Base-by-base conservation (phyloP, 1,284 basidiomycete genomes). In the Malassezia nana region DNA sequence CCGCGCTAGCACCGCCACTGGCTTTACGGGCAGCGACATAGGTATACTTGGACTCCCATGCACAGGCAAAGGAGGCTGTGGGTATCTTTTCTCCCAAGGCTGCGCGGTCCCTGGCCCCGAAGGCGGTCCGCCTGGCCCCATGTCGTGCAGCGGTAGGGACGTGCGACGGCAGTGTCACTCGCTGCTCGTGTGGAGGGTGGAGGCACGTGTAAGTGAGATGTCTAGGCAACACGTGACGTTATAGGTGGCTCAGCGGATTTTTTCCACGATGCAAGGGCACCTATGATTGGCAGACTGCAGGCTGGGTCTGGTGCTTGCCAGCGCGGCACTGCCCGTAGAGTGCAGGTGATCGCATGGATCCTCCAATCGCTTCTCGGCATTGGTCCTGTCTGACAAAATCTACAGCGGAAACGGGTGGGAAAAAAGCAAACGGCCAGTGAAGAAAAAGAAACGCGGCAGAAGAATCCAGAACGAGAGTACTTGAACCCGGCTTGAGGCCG, bases 391-490 rank as follows among this genome's bases (percentile, higher is more conserved):
- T 29, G 24, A 49, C 33, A 25, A 30, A 25, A 13, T 18, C 22
- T 31, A 30, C 24, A 28, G 50, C 50, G 31, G 46, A 54, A 54
- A 49, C 45, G 33, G 46, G 46, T 41, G 28, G 25, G 31, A 32
- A 54, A 54, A 48, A 49, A 42, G 30, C 46, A 40, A 54, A 54
- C 31, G 42, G 32, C 26, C 35, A 32, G 46, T 45, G 42, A 51
- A 50, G 48, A 42, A 51, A 49, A 54, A 55, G 39, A 55, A 55
- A 55, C 50, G 33, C 29, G 22, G 31, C 30, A 26, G 25, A 26
- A 39, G 47, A 47, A 35, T 39, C 22, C 35, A 38, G 43, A 48
- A 44, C 41, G 31, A 50, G 26, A 46, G 33, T 51, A 42, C 45
- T 35, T 52, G 42, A 44, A 50, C 39, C 46, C 24, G 38, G 35